Percentiles rank a stretch among this genome's conserved stretches.
Evolutionary conservation across 2,329 filamentous ascomycete genomes (phyloP).

Genomic region (Trichoderma sp.): DNA sequence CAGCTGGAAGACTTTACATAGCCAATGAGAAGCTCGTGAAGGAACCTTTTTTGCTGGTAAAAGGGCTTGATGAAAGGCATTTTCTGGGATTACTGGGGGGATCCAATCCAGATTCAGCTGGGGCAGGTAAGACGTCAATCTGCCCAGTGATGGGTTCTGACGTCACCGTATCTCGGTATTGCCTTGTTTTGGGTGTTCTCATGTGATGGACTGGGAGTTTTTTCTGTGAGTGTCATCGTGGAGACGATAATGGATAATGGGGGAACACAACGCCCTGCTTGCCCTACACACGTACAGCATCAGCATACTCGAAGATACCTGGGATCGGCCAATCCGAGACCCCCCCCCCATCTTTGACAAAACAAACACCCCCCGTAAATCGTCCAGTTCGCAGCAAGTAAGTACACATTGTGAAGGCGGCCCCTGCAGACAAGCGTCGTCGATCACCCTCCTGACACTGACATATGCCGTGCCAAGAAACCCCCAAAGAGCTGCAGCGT

Average conservation of each 20-base stretch:
- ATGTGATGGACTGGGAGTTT: not conserved
- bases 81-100: not conserved
- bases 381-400: not conserved
- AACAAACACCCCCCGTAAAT: not conserved
- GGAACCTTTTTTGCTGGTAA: not conserved
- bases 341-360: not conserved
- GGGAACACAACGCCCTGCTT: not conserved
- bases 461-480: not conserved
- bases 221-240: not conserved
- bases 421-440: conserved; percentile 8
- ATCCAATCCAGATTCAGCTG: not conserved
- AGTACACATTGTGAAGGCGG: not conserved
- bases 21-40: not conserved
- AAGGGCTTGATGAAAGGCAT: not conserved
- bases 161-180: not conserved
- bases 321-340: not conserved
- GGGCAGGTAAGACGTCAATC: not conserved
- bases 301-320: not conserved
- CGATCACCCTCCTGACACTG: not conserved
- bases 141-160: not conserved
- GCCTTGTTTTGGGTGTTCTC: not conserved
- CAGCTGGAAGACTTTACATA: not conserved
- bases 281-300: not conserved
- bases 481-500: not conserved
- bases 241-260: not conserved